Evolutionary conservation across 768 basidiomycete genomes (phyloP).

Genomic region (Tulasnella sp.): DNA sequence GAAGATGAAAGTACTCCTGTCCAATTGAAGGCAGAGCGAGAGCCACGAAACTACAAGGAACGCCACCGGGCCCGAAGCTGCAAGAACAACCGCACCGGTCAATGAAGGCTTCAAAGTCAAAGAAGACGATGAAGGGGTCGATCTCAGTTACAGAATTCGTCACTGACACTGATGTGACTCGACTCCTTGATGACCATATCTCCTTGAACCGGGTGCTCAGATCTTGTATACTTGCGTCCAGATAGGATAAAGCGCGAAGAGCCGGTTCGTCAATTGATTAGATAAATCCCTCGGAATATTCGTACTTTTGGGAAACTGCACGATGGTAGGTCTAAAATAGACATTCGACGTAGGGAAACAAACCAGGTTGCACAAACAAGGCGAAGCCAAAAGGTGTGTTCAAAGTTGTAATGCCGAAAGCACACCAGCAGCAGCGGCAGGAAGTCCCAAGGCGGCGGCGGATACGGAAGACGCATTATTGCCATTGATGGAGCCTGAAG

Average conservation of each 20-base stretch:
- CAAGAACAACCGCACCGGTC: no score
- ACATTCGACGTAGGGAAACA: neutral
- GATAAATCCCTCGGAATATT: neutral
- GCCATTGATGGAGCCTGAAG: neutral
- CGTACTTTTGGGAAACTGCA: neutral
- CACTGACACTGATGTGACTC: no score
- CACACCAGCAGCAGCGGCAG: neutral
- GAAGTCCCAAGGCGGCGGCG: neutral
- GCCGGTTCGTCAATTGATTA: neutral
- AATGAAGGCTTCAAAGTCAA: no score
- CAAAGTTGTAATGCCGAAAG: neutral
- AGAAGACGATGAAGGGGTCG: no score
- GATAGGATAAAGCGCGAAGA: neutral
- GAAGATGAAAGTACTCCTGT: no score
- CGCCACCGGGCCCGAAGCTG: no score
- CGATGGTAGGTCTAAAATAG: neutral
- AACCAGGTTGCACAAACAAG: neutral
- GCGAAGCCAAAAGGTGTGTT: neutral
- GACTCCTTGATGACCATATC: neutral
- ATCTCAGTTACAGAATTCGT: no score
- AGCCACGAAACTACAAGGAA: no score
- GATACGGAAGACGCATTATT: neutral
- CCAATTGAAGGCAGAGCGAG: no score
- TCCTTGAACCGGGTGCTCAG: neutral
- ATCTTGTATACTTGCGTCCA: neutral